A percentile compares a stretch with the other conserved stretches of the same genome.
phyloP scores from a whole-genome alignment of 75 land plant genomes.

The Pinus taeda region DNA sequence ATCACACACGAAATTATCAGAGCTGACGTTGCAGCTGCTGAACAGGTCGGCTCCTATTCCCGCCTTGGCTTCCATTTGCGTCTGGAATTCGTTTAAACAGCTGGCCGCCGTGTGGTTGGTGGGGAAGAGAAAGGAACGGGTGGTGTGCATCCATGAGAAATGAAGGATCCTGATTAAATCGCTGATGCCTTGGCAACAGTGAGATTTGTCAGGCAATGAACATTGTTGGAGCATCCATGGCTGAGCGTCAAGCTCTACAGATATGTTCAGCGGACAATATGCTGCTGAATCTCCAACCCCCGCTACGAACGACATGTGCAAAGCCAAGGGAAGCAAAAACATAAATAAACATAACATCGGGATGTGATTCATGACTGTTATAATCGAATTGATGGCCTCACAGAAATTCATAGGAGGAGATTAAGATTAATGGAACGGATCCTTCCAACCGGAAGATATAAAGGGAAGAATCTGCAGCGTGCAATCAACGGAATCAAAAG shows the following conservation, averaged over 20 bases:
- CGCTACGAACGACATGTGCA: no score
- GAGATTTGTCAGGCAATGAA: neutral
- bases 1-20: neutral
- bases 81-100: neutral
- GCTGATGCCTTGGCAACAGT: conserved; percentile 2
- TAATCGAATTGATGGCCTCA: neutral
- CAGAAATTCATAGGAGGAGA: no score
- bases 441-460: no score
- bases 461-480: no score
- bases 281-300: no score
- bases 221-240: conserved; percentile 1
- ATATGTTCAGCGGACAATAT: neutral
- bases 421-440: neutral
- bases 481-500: no score
- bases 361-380: no score
- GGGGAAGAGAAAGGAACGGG: neutral
- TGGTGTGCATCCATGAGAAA: conserved; percentile 6
- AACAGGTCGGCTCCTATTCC: neutral
- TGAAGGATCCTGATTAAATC: conserved; percentile 5
- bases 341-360: no score
- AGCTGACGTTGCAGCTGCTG: neutral
- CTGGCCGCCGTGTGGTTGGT: neutral
- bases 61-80: neutral
- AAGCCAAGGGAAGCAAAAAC: no score
- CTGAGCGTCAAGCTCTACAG: neutral